Conservation (phyloP, 306 rosid species). For the Cucurbita pepo region DNA sequence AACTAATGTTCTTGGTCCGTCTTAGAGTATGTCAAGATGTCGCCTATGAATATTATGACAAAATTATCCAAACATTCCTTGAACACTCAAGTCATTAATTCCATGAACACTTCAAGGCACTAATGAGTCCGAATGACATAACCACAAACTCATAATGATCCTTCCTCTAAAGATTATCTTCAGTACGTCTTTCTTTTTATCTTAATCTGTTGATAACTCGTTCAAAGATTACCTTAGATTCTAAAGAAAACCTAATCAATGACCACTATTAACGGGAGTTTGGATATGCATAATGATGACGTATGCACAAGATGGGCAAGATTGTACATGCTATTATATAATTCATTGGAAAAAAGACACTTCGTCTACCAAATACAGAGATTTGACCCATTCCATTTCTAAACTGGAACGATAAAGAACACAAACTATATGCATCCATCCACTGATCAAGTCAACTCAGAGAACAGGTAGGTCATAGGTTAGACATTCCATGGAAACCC, state of each 20-base stretch:
- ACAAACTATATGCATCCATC: constrained; percentile 10
- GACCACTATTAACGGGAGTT: not conserved
- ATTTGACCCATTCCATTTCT: not conserved
- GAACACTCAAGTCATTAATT: no score
- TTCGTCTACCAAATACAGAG: not conserved
- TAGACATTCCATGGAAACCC: constrained; percentile 46
- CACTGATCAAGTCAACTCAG: constrained; percentile 28
- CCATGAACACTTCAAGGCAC: no score
- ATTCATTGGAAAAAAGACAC: not conserved
- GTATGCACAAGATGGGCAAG: not conserved
- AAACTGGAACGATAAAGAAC: not conserved
- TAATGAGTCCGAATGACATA: no score
- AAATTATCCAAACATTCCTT: no score
- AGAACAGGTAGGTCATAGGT: constrained; percentile 51
- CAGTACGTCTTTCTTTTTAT: no score
- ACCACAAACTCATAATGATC: no score
- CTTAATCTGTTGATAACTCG: no score
- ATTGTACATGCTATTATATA: not conserved
- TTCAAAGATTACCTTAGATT: not conserved
- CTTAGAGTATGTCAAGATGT: no score
- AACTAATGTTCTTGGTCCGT: no score
- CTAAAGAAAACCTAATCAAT: not conserved
- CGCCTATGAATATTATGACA: no score
- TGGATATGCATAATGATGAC: not conserved
- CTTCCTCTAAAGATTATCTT: no score